Conservation (phyloP, 352 stramenopile genomes). For the Phytopythium litorale region DNA sequence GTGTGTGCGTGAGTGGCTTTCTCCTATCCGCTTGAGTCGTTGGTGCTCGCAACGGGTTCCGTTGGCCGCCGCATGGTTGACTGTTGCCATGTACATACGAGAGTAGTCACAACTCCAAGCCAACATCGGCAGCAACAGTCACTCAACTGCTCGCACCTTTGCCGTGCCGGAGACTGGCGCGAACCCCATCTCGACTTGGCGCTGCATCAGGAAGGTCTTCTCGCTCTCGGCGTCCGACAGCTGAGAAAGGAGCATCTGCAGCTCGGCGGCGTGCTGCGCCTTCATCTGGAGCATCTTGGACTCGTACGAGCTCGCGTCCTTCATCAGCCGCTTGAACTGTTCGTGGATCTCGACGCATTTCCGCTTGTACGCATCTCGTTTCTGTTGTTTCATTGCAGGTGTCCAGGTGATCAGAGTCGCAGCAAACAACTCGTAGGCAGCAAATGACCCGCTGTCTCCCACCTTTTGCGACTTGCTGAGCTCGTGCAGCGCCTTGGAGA, state of each 20-base stretch:
- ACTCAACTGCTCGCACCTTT: background rate
- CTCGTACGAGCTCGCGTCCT: slow-evolving; percentile 42
- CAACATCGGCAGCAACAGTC: too few relatives aligned
- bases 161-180: slow-evolving; percentile 4
- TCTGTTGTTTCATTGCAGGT: slow-evolving; percentile 19
- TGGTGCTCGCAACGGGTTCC: background rate
- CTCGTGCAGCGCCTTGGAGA: slow-evolving; percentile 62
- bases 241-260: slow-evolving; percentile 65
- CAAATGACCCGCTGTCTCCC: background rate
- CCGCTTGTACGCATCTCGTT: slow-evolving; percentile 77
- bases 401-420: background rate
- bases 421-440: background rate
- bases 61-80: background rate
- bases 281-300: slow-evolving; percentile 46
- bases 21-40: background rate
- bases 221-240: slow-evolving; percentile 62
- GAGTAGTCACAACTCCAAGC: too few relatives aligned
- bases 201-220: slow-evolving; percentile 61
- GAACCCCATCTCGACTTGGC: slow-evolving; percentile 37
- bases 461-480: slow-evolving; percentile 66
- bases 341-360: slow-evolving; percentile 82
- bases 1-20: background rate
- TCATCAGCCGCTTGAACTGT: slow-evolving; percentile 50
- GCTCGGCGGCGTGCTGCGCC: slow-evolving; percentile 46
- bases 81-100: background rate